Conservation (phyloP, 78 protist species). For the Chrysochromulina parva region DNA sequence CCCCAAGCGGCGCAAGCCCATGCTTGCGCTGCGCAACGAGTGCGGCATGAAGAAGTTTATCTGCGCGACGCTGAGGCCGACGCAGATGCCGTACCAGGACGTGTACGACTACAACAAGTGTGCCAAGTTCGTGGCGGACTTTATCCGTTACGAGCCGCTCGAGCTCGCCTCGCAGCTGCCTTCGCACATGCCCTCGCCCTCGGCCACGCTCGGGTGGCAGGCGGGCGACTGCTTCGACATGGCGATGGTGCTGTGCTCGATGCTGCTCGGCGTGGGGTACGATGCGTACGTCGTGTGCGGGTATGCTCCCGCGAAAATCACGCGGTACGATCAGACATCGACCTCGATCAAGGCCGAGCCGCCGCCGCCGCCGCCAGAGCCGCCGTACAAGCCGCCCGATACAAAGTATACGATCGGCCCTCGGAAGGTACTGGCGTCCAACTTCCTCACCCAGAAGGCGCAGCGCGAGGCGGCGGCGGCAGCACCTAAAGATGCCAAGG, state of each 20-base stretch:
- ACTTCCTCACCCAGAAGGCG: neutral
- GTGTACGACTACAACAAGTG: slow-evolving; percentile 55
- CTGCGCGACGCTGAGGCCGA: slow-evolving; percentile 67
- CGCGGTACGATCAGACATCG: neutral
- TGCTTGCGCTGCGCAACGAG: slow-evolving; percentile 44
- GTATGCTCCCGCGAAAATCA: slow-evolving; percentile 54
- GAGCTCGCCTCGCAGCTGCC: slow-evolving; percentile 50
- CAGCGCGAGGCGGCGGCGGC: neutral
- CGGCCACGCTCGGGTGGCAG: slow-evolving; percentile 52
- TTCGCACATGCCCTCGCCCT: slow-evolving; percentile 50
- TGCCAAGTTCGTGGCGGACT: slow-evolving; percentile 64
- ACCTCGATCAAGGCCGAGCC: neutral
- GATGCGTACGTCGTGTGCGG: slow-evolving; percentile 75
- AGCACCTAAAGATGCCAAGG: neutral
- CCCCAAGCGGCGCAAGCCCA: neutral
- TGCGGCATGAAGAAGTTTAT: slow-evolving; percentile 55
- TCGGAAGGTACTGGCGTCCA: neutral
- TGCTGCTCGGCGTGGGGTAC: slow-evolving; percentile 78
- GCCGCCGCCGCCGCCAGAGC: neutral
- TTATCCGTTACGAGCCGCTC: slow-evolving; percentile 61
- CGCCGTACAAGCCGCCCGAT: neutral
- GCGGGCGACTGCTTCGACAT: slow-evolving; percentile 66
- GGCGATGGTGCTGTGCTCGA: slow-evolving; percentile 55
- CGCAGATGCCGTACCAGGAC: slow-evolving; percentile 48
- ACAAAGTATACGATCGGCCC: neutral